phyloP scores from a whole-genome alignment of 2,329 filamentous ascomycete species.

The Leptographium galeiforme region DNA sequence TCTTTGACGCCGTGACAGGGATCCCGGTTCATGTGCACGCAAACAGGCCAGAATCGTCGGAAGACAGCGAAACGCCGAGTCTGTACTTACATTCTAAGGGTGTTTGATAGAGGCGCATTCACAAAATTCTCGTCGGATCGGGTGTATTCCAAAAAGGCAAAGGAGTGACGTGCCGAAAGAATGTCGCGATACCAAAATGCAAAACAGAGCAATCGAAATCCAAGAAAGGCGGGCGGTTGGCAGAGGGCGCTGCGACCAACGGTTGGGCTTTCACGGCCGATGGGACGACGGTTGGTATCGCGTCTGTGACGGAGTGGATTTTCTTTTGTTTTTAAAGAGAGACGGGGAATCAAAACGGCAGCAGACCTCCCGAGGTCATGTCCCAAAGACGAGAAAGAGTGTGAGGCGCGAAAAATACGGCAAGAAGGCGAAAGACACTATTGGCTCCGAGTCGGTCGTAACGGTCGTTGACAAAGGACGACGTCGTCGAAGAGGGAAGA shows the following conservation, averaged over 20 bases:
- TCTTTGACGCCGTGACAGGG: neutral
- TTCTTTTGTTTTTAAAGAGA: slow-evolving; percentile 8
- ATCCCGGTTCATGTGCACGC: neutral
- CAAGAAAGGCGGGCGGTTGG: neutral
- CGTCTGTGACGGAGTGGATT: slow-evolving; percentile 3
- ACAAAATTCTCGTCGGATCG: neutral
- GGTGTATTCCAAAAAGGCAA: neutral
- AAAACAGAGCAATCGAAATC: slow-evolving; percentile 1
- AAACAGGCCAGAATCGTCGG: neutral
- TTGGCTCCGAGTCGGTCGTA: slow-evolving; percentile 15
- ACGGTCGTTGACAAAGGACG: slow-evolving; percentile 13
- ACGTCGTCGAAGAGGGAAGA: slow-evolving; percentile 12
- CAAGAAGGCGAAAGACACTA: slow-evolving; percentile 9
- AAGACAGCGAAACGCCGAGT: neutral
- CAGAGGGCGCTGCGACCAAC: neutral
- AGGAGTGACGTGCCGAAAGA: slow-evolving; percentile 6
- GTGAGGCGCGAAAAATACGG: slow-evolving; percentile 1
- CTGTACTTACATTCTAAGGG: neutral
- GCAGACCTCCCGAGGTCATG: slow-evolving; percentile 16
- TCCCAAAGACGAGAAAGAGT: slow-evolving; percentile 5
- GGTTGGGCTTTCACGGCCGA: neutral
- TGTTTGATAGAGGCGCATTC: neutral
- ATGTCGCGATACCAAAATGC: neutral
- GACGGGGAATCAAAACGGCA: slow-evolving; percentile 6
- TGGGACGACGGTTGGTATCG: slow-evolving; percentile 6